A percentile compares a stretch with the other conserved stretches of the same genome.
Conservation (phyloP, 805 yeast species). For the Saccharomycopsis oosterbeekiorum region DNA sequence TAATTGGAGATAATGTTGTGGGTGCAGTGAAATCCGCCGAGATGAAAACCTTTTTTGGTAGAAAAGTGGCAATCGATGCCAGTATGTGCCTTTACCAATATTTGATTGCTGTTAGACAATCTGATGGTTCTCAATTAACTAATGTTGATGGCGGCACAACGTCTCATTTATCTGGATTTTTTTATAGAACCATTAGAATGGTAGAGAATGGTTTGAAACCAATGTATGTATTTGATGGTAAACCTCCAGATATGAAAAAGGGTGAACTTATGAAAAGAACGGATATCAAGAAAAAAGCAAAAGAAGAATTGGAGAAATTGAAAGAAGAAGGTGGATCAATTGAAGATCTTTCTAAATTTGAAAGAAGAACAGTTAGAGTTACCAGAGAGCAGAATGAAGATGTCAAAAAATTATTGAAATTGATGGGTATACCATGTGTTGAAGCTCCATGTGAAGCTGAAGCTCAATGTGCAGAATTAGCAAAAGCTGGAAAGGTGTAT, state of each 20-base stretch:
- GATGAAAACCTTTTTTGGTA: constrained; percentile 78
- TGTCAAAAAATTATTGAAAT: constrained; percentile 64
- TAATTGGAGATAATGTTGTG: constrained; percentile 87
- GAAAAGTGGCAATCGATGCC: constrained; percentile 94
- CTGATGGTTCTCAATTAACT: constrained; percentile 89
- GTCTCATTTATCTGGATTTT: constrained; percentile 93
- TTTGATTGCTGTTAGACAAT: constrained; percentile 91
- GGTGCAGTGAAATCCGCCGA: constrained; percentile 65
- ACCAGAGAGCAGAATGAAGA: constrained; percentile 89
- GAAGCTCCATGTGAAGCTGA: constrained; percentile 98
- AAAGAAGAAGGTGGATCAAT: constrained; percentile 54
- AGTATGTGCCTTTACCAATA: constrained; percentile 97
- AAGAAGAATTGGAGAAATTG: constrained; percentile 58
- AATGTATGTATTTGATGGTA: constrained; percentile 93
- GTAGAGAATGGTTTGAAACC: constrained; percentile 94
- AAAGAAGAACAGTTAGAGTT: constrained; percentile 82
- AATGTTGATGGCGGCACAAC: constrained; percentile 87
- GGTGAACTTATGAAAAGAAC: constrained; percentile 86
- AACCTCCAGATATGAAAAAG: constrained; percentile 89
- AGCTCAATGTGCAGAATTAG: constrained; percentile 94
- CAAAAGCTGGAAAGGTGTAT: constrained; percentile 80
- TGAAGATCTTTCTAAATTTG: constrained; percentile 66
- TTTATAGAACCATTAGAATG: constrained; percentile 84
- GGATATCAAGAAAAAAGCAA: constrained; percentile 74
- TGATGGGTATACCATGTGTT: constrained; percentile 94